phyloP scores from a whole-genome alignment of 176 grass and related monocot species.

The Triticum timopheevii region DNA sequence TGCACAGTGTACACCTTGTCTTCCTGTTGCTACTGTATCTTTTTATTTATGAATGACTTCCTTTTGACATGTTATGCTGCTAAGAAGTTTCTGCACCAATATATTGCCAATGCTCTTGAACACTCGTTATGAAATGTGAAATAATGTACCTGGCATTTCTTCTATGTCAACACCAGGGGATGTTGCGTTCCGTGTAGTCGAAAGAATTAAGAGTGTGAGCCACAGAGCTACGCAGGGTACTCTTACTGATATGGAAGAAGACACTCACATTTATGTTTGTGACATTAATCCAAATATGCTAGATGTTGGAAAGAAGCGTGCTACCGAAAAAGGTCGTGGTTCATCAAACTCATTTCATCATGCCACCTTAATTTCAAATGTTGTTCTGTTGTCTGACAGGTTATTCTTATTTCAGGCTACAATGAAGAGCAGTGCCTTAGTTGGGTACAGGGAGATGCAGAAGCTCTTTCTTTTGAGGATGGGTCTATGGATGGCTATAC shows the following conservation, averaged over 20 bases:
- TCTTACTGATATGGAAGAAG: slow-evolving; percentile 62
- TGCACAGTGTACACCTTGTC: background rate
- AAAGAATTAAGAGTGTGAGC: slow-evolving; percentile 71
- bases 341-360: background rate
- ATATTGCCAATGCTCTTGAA: background rate
- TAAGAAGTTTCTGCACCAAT: background rate
- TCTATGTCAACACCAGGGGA: slow-evolving; percentile 56
- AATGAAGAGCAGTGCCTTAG: slow-evolving; percentile 52
- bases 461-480: slow-evolving; percentile 88
- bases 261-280: slow-evolving; percentile 83
- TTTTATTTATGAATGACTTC: background rate
- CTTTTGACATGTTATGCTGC: background rate
- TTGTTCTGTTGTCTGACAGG: background rate
- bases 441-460: slow-evolving; percentile 91
- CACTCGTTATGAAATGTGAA: background rate
- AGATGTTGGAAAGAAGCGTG: slow-evolving; percentile 81
- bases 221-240: slow-evolving; percentile 54
- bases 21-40: background rate
- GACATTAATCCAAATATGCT: slow-evolving; percentile 98
- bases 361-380: slow-evolving; percentile 13
- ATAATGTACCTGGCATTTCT: background rate
- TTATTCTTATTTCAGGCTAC: slow-evolving; percentile 45
- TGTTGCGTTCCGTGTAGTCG: slow-evolving; percentile 80
- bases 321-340: slow-evolving; percentile 64
- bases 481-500: slow-evolving; percentile 93